phyloP scores from a whole-genome alignment of 352 stramenopile genomes.

The Peronospora farinosa region DNA sequence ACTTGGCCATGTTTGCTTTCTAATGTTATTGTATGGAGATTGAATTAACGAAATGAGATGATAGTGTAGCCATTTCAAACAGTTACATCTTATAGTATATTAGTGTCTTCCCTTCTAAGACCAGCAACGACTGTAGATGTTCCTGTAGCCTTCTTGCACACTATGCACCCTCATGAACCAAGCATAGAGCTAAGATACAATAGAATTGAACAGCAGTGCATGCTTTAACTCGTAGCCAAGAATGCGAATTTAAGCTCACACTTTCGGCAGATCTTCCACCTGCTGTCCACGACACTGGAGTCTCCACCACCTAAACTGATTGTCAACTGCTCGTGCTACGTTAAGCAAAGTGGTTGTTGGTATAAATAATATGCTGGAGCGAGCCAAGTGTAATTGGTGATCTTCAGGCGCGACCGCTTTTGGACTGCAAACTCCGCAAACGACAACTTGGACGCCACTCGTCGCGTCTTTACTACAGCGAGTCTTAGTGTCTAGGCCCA shows the following conservation, averaged over 20 bases:
- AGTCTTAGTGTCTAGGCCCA: slow-evolving; percentile 21
- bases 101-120: not conserved
- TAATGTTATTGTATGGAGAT: not conserved
- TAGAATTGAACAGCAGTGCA: slow-evolving; percentile 27
- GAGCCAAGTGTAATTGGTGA: slow-evolving; percentile 29
- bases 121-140: not conserved
- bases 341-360: slow-evolving; percentile 15
- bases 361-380: slow-evolving; percentile 31
- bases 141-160: not conserved
- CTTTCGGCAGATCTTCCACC: too few species aligned
- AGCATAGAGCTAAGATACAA: slow-evolving; percentile 41
- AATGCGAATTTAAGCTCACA: too few species aligned
- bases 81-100: too few species aligned
- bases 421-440: slow-evolving; percentile 20
- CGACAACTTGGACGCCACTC: slow-evolving; percentile 26
- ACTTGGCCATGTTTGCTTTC: slow-evolving; percentile 34
- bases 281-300: not conserved
- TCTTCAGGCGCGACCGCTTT: slow-evolving; percentile 19
- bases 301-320: slow-evolving; percentile 12
- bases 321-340: slow-evolving; percentile 17
- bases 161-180: slow-evolving; percentile 13
- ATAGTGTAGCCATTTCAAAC: too few species aligned
- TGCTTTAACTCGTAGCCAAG: slow-evolving; percentile 25
- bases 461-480: slow-evolving; percentile 26
- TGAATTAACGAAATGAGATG: not conserved